Percentiles rank a stretch among this genome's conserved stretches.
Conservation (phyloP, 768 basidiomycete genomes). For the Royoungia palumana region DNA sequence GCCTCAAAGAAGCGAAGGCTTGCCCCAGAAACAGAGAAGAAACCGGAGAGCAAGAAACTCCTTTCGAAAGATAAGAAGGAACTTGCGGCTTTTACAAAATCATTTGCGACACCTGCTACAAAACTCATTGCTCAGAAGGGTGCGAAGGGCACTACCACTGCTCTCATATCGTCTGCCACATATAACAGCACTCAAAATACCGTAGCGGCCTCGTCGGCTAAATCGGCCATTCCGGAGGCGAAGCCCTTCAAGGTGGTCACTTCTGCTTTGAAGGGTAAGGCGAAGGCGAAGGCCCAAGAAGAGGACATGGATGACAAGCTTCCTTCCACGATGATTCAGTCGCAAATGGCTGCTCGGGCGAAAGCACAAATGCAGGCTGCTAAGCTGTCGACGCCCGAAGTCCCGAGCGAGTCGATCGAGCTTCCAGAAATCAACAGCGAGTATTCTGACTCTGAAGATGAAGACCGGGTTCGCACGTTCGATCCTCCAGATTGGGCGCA, state of each 20-base stretch:
- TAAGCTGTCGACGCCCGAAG: slow-evolving; percentile 41
- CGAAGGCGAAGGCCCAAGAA: slow-evolving; percentile 44
- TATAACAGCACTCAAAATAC: slow-evolving; percentile 39
- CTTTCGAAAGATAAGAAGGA: slow-evolving; percentile 53
- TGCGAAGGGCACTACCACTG: slow-evolving; percentile 30
- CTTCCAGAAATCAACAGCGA: slow-evolving; percentile 95
- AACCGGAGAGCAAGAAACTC: slow-evolving; percentile 57
- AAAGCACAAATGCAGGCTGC: slow-evolving; percentile 66
- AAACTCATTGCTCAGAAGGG: slow-evolving; percentile 35
- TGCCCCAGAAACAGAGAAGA: slow-evolving; percentile 50
- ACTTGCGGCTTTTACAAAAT: slow-evolving; percentile 24
- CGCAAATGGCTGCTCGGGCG: slow-evolving; percentile 68
- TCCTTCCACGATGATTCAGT: slow-evolving; percentile 61
- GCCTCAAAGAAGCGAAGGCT: slow-evolving; percentile 68
- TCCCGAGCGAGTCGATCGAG: slow-evolving; percentile 80
- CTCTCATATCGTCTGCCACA: slow-evolving; percentile 36
- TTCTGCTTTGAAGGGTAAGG: slow-evolving; percentile 44
- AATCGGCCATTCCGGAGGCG: slow-evolving; percentile 30
- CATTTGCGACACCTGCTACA: slow-evolving; percentile 21
- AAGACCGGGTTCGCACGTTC: slow-evolving; percentile 69
- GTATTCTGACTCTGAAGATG: slow-evolving; percentile 95
- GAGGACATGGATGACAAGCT: slow-evolving; percentile 48
- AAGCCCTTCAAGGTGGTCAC: slow-evolving; percentile 37
- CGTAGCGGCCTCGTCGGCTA: slow-evolving; percentile 24
- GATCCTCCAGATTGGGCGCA: slow-evolving; percentile 88